Conservation (phyloP, 306 rosid species). For the Crataegus laevigata region DNA sequence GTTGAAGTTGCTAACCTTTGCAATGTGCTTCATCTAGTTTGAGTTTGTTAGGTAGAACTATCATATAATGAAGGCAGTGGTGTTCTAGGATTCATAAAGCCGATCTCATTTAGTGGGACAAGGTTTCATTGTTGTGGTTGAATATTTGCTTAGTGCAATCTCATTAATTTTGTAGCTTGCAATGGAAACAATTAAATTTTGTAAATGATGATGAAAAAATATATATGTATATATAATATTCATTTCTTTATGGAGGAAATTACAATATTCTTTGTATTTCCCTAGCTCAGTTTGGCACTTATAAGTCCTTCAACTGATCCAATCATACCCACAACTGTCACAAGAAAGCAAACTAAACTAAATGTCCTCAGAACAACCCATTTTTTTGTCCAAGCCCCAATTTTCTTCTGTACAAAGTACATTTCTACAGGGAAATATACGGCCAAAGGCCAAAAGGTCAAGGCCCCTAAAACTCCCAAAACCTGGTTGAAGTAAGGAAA, state of each 20-base stretch:
- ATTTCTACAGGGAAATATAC: conserved; percentile 81
- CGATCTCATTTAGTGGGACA: no score
- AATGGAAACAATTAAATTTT: not conserved
- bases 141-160: not conserved
- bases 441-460: conserved; percentile 78
- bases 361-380: conserved; percentile 56
- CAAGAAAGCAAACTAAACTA: conserved; percentile 57
- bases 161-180: not conserved
- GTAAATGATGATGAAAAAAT: not conserved
- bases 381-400: conserved; percentile 55
- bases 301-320: conserved; percentile 75
- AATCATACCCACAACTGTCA: conserved; percentile 41
- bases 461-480: conserved; percentile 68
- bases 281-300: conserved; percentile 36
- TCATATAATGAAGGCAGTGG: no score
- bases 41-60: not conserved
- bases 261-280: not conserved
- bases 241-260: not conserved
- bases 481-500: conserved; percentile 86
- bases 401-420: conserved; percentile 66
- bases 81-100: no score
- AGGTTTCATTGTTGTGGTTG: not conserved
- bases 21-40: not conserved
- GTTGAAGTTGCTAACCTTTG: not conserved
- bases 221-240: not conserved